Percentiles rank a stretch among this genome's conserved stretches.
Conservation (phyloP, 2,329 filamentous ascomycete genomes). For the Mycocentrospora acerina region DNA sequence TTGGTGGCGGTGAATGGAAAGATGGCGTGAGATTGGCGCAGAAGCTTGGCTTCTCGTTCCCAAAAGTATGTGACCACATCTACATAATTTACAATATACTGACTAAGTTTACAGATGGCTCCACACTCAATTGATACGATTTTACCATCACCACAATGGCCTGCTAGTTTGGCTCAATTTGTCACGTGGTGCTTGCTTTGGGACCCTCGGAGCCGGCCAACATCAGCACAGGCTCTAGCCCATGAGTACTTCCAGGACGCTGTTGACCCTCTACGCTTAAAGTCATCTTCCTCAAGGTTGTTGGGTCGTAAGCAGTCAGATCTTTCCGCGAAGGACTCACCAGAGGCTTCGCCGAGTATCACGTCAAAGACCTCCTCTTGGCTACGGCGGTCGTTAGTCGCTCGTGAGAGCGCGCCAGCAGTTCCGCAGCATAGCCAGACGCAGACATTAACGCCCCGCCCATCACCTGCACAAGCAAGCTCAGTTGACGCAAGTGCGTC, state of each 20-base stretch:
- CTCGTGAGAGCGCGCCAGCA: conserved; percentile 68
- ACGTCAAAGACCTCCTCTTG: conserved; percentile 83
- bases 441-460: conserved; percentile 46
- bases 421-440: conserved; percentile 48
- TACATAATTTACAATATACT: conserved; percentile 3
- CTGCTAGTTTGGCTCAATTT: conserved; percentile 80
- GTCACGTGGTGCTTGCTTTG: conserved; percentile 99
- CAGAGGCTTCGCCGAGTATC: conserved; percentile 60
- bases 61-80: conserved; percentile 58
- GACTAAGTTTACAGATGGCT: conserved; percentile 71
- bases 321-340: conserved; percentile 62
- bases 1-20: conserved; percentile 96
- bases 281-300: conserved; percentile 80
- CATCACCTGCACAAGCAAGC: conserved; percentile 47
- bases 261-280: conserved; percentile 87
- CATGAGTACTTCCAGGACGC: conserved; percentile 96
- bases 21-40: conserved; percentile 90
- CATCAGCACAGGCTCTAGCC: conserved; percentile 87
- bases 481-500: conserved; percentile 46
- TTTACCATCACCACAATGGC: conserved; percentile 88
- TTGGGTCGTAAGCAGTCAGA: conserved; percentile 90
- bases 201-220: conserved; percentile 91
- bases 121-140: conserved; percentile 96
- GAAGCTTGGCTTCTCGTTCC: conserved; percentile 97
- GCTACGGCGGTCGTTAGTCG: conserved; percentile 94